Evolutionary conservation across 495 filamentous ascomycete genomes (phyloP).

Genomic region (Xylaria longipes): DNA sequence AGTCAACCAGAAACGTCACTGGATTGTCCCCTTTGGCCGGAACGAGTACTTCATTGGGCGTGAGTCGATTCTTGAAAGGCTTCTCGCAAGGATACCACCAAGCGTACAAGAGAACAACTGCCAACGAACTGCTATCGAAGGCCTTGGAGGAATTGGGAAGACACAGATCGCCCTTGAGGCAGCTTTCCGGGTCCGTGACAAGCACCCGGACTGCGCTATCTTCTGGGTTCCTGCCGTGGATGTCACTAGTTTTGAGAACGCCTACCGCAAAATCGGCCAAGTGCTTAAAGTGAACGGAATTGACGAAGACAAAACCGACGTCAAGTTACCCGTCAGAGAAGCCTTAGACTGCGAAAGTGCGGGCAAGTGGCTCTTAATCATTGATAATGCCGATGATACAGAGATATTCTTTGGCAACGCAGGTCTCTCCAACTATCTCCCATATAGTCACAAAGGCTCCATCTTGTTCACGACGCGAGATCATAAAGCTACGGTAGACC

Average conservation of each 20-base stretch:
- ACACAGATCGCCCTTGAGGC: constrained; percentile 63
- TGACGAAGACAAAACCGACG: constrained; percentile 44
- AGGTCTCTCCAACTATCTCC: constrained; percentile 40
- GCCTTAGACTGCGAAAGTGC: constrained; percentile 43
- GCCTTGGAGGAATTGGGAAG: constrained; percentile 57
- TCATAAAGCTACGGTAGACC: too few relatives aligned
- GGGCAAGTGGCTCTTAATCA: constrained; percentile 56
- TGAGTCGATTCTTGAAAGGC: constrained; percentile 40
- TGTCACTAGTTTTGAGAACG: constrained; percentile 47
- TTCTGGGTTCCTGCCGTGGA: constrained; percentile 57
- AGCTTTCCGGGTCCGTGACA: constrained; percentile 47
- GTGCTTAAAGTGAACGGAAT: constrained; percentile 38
- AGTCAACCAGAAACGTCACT: too few relatives aligned
- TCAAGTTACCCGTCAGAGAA: constrained; percentile 43
- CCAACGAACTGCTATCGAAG: constrained; percentile 51
- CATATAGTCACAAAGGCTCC: constrained; percentile 43
- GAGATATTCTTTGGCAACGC: constrained; percentile 34
- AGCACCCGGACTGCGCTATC: constrained; percentile 44
- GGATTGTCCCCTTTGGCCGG: constrained; percentile 34
- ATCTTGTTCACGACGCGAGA: constrained; percentile 52
- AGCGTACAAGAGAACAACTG: constrained; percentile 33
- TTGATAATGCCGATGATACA: constrained; percentile 60
- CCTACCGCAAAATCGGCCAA: constrained; percentile 51
- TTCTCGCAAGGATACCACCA: constrained; percentile 37
- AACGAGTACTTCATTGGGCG: constrained; percentile 55